Evolutionary conservation across 2,329 filamentous ascomycete species (phyloP), one percentile per base, ranked within the genome.

Genomic region (Diaporthe sp.): DNA sequence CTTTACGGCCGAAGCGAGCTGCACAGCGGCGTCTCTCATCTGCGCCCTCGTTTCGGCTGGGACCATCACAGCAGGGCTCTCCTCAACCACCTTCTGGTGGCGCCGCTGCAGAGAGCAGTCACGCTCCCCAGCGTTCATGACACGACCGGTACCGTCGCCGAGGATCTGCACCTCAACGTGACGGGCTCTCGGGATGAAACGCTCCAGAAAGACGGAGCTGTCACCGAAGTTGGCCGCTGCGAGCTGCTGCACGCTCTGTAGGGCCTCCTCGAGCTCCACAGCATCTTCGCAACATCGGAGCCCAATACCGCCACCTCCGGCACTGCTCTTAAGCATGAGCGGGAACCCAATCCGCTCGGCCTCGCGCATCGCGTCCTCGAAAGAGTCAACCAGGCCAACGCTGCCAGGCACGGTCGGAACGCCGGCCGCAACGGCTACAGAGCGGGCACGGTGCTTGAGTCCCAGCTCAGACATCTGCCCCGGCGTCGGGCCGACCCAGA

Each of bases 81-180:
- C 61, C 42, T 67, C 61, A 12, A 67, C 4, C 1, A 67, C 7
- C 12, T 50, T 67, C n/a, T 67, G 61, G 2, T 67, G 28, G 5
- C 42, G 61, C 28, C 61, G 42, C 61, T 67, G 61, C 30, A 67
- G 30, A 6, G 61, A 67, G 30, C 61, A 67, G 12, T 52, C 61
- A 7, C 61, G 30, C 2, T 67, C 61, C 0, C 42, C 30, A 9
- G 45, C 42, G 4, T 42, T 3, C 12, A 67, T 12, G 30, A 67
- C 28, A 3, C 45, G 61, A 22, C 61, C 61, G 1, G 19, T 3
- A 1, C 45, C 45, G 30, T 67, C 33, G 0, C 61, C 61, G 15
- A 67, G 45, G 13, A 67, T 19, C 45, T 67, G 61, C 4, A 67
- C 30, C 30, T 67, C 61, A 30, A 67, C 13, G 15, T 67, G 61